phyloP scores from a whole-genome alignment of 306 rosid species.

The Carpinus fangiana region DNA sequence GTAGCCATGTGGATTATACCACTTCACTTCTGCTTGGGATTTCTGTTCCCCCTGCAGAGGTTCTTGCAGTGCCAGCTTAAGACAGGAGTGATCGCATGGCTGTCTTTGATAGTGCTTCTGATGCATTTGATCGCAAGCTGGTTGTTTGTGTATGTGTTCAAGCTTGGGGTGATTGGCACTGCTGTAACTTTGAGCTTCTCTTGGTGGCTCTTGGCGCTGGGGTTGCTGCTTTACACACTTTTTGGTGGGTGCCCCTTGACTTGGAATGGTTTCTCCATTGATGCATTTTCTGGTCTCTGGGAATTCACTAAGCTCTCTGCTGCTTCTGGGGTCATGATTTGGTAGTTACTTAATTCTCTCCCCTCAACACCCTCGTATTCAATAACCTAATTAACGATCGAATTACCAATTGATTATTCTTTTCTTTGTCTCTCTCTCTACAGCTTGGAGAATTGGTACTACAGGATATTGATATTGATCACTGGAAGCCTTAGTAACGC shows the following conservation, averaged over 20 bases:
- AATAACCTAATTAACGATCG: too few relatives aligned
- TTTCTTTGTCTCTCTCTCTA: background rate
- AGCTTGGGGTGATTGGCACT: conserved; percentile 60
- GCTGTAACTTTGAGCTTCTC: conserved; percentile 57
- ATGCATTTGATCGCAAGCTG: conserved; percentile 56
- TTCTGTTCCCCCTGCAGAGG: conserved; percentile 64
- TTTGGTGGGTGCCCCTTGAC: conserved; percentile 71
- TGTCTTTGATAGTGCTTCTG: conserved; percentile 37
- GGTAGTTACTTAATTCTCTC: conserved; percentile 33
- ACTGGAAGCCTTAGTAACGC: conserved; percentile 70
- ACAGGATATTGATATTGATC: conserved; percentile 65
- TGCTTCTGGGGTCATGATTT: conserved; percentile 80
- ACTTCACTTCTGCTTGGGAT: conserved; percentile 59
- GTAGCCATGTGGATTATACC: conserved; percentile 57
- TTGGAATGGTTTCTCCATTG: conserved; percentile 72
- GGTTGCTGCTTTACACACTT: conserved; percentile 41
- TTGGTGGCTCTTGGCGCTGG: conserved; percentile 63
- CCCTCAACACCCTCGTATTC: background rate
- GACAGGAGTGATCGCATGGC: conserved; percentile 51
- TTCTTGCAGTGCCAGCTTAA: conserved; percentile 67
- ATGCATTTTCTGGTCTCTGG: conserved; percentile 82
- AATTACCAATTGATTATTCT: background rate
- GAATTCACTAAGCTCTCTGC: conserved; percentile 69
- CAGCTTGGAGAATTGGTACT: conserved; percentile 92
- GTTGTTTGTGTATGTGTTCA: conserved; percentile 53